phyloP scores from a whole-genome alignment of 2,329 filamentous ascomycete genomes.

The Cladorrhinum sp. region DNA sequence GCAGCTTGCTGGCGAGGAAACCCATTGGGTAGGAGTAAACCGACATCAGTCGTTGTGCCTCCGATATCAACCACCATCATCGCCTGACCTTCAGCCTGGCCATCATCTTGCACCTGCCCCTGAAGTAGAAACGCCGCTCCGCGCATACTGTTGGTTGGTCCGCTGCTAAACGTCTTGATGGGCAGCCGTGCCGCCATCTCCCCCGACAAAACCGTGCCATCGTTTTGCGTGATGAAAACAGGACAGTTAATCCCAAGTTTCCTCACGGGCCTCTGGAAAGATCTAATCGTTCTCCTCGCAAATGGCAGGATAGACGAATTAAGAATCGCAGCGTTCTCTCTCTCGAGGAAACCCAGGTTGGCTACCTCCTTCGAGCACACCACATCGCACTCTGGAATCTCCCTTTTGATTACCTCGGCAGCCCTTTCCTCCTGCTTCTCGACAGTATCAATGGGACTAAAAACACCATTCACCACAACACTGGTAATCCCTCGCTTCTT shows the following conservation, averaged over 20 bases:
- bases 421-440: conserved; percentile 49
- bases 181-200: conserved; percentile 53
- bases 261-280: conserved; percentile 52
- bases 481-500: conserved; percentile 42
- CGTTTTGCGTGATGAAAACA: conserved; percentile 62
- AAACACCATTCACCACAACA: conserved; percentile 49
- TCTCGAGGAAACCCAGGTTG: conserved; percentile 55
- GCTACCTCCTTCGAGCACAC: conserved; percentile 52
- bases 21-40: conserved; percentile 57
- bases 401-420: conserved; percentile 40
- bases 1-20: conserved; percentile 62
- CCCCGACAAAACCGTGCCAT: conserved; percentile 58
- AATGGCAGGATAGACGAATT: conserved; percentile 61
- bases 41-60: conserved; percentile 64
- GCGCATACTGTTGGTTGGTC: conserved; percentile 62
- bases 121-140: conserved; percentile 59
- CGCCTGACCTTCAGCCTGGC: conserved; percentile 31
- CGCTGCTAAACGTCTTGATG: conserved; percentile 60
- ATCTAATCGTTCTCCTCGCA: conserved; percentile 53
- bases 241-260: conserved; percentile 50
- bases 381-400: conserved; percentile 43
- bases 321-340: conserved; percentile 63
- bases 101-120: conserved; percentile 30
- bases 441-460: conserved; percentile 51
- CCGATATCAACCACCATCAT: conserved; percentile 65